A percentile compares a stretch with the other conserved stretches of the same genome.
phyloP scores from a whole-genome alignment of 169 alveolate genomes.

The Cryptosporidium muris region DNA sequence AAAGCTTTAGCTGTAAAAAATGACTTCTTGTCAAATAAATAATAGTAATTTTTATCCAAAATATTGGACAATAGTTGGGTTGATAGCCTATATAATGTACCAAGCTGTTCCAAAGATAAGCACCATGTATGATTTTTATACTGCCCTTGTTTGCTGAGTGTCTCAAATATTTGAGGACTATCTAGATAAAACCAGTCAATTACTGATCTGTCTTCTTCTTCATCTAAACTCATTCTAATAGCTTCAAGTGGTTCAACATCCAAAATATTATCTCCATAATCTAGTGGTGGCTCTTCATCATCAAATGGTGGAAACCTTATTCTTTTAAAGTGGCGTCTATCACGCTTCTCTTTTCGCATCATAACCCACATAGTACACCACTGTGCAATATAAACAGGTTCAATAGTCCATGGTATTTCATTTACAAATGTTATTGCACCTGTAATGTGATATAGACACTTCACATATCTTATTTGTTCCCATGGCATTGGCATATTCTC shows the following conservation, averaged over 20 bases:
- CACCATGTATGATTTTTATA: slow-evolving; percentile 93
- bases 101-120: slow-evolving; percentile 93
- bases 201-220: slow-evolving; percentile 98
- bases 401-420: slow-evolving; percentile 98
- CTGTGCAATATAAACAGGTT: slow-evolving; percentile 99
- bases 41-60: slow-evolving; percentile 95
- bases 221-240: slow-evolving; percentile 97
- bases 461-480: slow-evolving; percentile 96
- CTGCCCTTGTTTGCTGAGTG: slow-evolving; percentile 86
- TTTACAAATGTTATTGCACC: slow-evolving; percentile 99
- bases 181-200: slow-evolving; percentile 97
- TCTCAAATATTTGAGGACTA: slow-evolving; percentile 75
- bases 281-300: slow-evolving; percentile 99
- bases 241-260: slow-evolving; percentile 99
- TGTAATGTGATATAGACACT: slow-evolving; percentile 96
- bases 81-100: slow-evolving; percentile 97
- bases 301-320: slow-evolving; percentile 99
- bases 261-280: slow-evolving; percentile 96
- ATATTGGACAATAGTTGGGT: slow-evolving; percentile 95
- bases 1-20: slow-evolving; percentile 99
- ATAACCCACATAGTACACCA: slow-evolving; percentile 99
- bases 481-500: slow-evolving; percentile 99
- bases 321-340: slow-evolving; percentile 99
- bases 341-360: slow-evolving; percentile 99
- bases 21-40: slow-evolving; percentile 94